Base-by-base conservation (phyloP, 1,139 yeast species). In the Candida mesenterica region DNA sequence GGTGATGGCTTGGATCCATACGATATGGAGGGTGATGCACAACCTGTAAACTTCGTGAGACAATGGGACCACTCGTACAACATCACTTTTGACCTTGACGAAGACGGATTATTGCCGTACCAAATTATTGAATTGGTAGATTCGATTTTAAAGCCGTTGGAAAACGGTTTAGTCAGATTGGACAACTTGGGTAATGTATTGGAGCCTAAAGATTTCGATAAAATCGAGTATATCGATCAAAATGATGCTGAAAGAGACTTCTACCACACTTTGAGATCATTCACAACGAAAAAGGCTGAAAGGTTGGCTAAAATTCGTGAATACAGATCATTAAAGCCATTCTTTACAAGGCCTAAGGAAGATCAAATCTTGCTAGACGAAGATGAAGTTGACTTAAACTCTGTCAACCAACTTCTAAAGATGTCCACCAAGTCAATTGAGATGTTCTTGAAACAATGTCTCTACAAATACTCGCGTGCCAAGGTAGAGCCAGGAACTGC, bases 401-500 rank as follows among this genome's bases (percentile, higher is more conserved):
- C 89, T 0, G 82, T 87, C 14, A 70, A 79, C 45, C 97, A 90
- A 60, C 65, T 92, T 15, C 65, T 80, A 43, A 87, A 84, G 53
- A 82, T 92, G 33, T 75, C 95, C 1, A 66, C 72, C 28, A 53
- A 59, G 9, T 68, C 84, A 42, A 75, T 92, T 14, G 60, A 61
- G n/a, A 76, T 71, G 43, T 94, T 94, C 62, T 67, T 94, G 54
- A 73, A 76, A 33, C 78, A 84, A 47, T 87, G 97, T 51, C 71
- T 92, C 43, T 70, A 73, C 49, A 94, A 94, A 62, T 94, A 92
- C 53, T 81, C 80, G 38, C 75, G 84, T 48, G 96, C 99, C 10
- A 83, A 82, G 62, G 97, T 94, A 15, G 99, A 94, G 58, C 98
- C 99, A 1, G 99, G 98, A 46, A 92, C 98, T 6, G 98, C 99